A percentile compares a stretch with the other conserved stretches of the same genome.
phyloP scores from a whole-genome alignment of 495 filamentous ascomycete species.

The Penicillium ucsense region DNA sequence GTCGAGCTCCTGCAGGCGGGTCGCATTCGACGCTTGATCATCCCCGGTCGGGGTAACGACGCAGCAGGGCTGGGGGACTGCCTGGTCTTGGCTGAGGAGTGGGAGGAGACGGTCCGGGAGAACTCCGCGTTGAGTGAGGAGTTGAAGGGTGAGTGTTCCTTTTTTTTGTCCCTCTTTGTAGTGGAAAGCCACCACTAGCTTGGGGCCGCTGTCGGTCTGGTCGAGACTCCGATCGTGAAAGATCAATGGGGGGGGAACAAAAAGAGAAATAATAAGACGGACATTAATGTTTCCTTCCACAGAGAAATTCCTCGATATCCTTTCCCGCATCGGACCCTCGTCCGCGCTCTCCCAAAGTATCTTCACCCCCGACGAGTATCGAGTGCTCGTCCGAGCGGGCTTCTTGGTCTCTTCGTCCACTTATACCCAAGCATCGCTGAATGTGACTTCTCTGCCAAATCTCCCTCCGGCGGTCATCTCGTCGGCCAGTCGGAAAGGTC shows the following conservation, averaged over 20 bases:
- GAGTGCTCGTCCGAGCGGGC: conserved; percentile 56
- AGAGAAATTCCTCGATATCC: conserved; percentile 46
- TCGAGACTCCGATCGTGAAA: too few species aligned
- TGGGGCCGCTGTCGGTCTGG: too few species aligned
- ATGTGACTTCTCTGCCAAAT: conserved; percentile 45
- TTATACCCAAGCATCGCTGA: conserved; percentile 33
- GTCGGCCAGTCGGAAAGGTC: conserved; percentile 40
- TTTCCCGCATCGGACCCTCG: conserved; percentile 45
- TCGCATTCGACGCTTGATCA: conserved; percentile 51
- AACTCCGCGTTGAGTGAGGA: conserved; percentile 32
- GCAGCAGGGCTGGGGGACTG: conserved; percentile 57
- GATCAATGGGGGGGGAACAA: too few species aligned
- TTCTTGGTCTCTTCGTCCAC: conserved; percentile 55
- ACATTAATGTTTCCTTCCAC: neutral
- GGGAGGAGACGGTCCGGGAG: conserved; percentile 46
- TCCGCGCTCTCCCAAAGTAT: conserved; percentile 36
- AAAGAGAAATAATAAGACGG: too few species aligned
- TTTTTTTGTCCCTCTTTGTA: neutral
- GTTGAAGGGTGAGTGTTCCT: conserved; percentile 33
- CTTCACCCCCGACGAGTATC: conserved; percentile 43
- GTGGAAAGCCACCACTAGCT: too few species aligned
- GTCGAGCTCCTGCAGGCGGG: conserved; percentile 51
- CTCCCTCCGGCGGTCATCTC: conserved; percentile 39
- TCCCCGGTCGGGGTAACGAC: conserved; percentile 54
- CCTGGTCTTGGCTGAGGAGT: conserved; percentile 53